Evolutionary conservation across 257 asterid species (phyloP), one percentile per base, ranked within the genome.

Genomic region (Catharanthus roseus): DNA sequence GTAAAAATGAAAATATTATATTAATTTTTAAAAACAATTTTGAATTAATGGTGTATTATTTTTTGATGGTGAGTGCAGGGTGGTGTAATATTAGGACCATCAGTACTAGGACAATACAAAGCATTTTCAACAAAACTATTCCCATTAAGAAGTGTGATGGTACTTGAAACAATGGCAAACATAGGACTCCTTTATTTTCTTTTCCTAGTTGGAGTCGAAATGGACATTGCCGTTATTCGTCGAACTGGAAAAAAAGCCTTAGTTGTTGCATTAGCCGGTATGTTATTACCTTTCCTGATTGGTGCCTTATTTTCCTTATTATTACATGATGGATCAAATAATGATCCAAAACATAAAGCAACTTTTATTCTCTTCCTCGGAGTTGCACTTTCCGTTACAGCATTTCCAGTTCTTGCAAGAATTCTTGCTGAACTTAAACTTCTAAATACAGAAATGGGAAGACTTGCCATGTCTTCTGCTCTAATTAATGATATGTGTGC

Each of bases 151-250:
- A 91, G 99, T 77, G 96, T 95, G 26, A 86, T 95, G 98, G 93
- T 95, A n/a, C 89, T 95, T 0, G 97, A 91, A 70, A 95, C 98
- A 19, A 91, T 91, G 95, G 99, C 99, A 6, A 91, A 95, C 71
- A 80, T 95, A 15, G 99, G 99, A 3, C 98, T 95, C 45, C 91
- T 95, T 24, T 90, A 85, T 79, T 95, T 91, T 83, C 91, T 95
- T 0, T 95, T 95, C 72, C 88, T 91, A 21, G 86, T 95, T 1
- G 99, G 99, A 26, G 92, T 95, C 1, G 99, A 95, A 77, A 95
- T 91, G 98, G 99, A 95, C 85, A 77, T 95, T 6, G 88, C 86
- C 1, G 96, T 95, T 18, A 82, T 95, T 21, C 84, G 82, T 51
- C 79, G 91, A 7, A 95, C 91, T 0, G 93, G 98, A 0, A 92